Evolutionary conservation across 805 yeast genomes (phyloP), one percentile per base, ranked within the genome.

Genomic region (Wickerhamiella sergipiensis): DNA sequence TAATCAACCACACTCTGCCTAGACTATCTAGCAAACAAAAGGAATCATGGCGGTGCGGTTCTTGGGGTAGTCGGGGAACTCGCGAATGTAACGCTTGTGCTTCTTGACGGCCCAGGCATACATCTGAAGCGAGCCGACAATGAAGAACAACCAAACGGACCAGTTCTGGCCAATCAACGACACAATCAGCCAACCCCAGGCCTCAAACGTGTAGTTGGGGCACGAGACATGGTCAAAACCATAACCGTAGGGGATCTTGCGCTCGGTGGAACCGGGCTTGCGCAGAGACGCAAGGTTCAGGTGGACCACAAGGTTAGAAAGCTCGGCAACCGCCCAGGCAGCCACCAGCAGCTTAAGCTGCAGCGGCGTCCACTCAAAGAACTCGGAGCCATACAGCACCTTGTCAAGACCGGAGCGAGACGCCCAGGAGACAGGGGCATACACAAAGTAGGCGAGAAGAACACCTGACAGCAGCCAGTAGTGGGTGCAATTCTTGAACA

Each of bases 201-300:
- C 70, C 72, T 92, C 98, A 65, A 88, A 90, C 58, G 87, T 83
- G 67, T 92, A 92, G 71, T 92, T 92, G 57, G 98, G 98, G 66
- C 87, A 84, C n/a, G 92, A 80, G 36, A 89, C 85, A 52, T 73
- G 67, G 53, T 78, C 74, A 64, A 92, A 92, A 9, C 90, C 84
- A 59, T 85, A 94, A 18, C 95, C 96, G 54, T 74, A 73, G 21
- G 97, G 94, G 59, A 84, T 81, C 47, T 71, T 75, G 57, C 82
- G 82, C 52, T 75, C 80, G 52, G 74, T 79, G 48, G 78, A 70
- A 43, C 78, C 79, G 43, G 70, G 73, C 3, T 74, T 61, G 59
- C 92, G 74, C 56, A 85, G 68, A 26, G 64, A 55, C 8, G 75
- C 60, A 46, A 92, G 76, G 51, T 77, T 79, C 51, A 75, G 60